Percentiles rank a stretch among this genome's conserved stretches.
Evolutionary conservation across 352 stramenopile genomes (phyloP).

Genomic region (Bremia lactucae): DNA sequence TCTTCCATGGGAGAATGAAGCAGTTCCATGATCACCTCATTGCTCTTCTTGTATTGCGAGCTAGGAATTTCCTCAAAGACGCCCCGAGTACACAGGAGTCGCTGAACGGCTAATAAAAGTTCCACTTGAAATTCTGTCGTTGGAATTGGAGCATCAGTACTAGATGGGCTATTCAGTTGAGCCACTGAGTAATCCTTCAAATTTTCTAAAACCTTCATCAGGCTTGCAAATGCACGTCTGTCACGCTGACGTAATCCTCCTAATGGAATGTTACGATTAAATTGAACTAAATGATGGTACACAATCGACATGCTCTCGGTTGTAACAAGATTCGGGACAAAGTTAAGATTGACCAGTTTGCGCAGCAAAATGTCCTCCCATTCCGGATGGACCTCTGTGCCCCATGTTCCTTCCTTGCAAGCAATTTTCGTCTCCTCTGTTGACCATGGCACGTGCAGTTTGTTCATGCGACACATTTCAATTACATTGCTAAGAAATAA

Average conservation of each 20-base stretch:
- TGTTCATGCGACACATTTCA: conserved; percentile 85
- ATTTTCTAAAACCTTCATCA: conserved; percentile 80
- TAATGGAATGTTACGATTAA: conserved; percentile 79
- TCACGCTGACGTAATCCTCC: conserved; percentile 62
- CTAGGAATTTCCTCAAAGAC: conserved; percentile 82
- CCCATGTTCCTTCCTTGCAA: conserved; percentile 82
- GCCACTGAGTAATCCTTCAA: conserved; percentile 80
- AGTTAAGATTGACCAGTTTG: conserved; percentile 67
- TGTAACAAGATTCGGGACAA: conserved; percentile 74
- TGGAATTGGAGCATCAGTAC: conserved; percentile 69
- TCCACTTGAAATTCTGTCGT: conserved; percentile 77
- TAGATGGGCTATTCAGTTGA: conserved; percentile 72
- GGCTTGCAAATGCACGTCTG: conserved; percentile 54
- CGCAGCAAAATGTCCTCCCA: conserved; percentile 77
- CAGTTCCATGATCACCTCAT: conserved; percentile 82
- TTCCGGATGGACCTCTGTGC: conserved; percentile 69
- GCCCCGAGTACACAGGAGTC: conserved; percentile 64
- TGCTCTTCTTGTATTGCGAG: conserved; percentile 77
- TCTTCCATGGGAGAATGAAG: conserved; percentile 79
- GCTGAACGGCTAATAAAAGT: conserved; percentile 67
- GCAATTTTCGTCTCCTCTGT: conserved; percentile 78
- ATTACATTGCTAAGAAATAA: conserved; percentile 81
- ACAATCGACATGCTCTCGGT: conserved; percentile 63
- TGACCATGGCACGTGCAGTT: conserved; percentile 78
- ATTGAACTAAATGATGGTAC: conserved; percentile 75